Percentiles rank a stretch among this genome's conserved stretches.
These are phyloP conservation scores for Erodium trifolium DNA, from an alignment of 441 rosid species.

Conservation along the genomic window DNA sequence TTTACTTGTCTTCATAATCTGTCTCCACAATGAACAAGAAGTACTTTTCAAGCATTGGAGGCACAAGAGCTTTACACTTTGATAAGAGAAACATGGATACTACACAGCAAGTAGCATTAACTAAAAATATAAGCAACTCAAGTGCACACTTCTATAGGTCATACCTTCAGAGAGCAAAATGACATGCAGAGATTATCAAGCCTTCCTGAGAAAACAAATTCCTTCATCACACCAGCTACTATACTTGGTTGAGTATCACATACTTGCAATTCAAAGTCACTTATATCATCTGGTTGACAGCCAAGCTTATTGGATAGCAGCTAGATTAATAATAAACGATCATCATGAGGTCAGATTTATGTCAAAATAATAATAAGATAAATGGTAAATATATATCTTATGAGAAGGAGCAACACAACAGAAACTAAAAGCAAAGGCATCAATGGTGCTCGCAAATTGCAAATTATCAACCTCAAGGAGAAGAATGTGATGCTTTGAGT, in stretches of 20 bases:
- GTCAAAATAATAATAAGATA: too few species aligned
- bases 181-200: slow-evolving; percentile 98
- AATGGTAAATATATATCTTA: neutral
- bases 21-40: neutral
- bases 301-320: slow-evolving; percentile 56
- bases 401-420: neutral
- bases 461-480: slow-evolving; percentile 52
- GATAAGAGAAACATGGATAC: neutral
- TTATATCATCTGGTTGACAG: slow-evolving; percentile 65
- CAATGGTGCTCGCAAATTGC: neutral
- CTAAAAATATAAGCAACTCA: neutral
- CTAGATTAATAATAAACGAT: slow-evolving; percentile 22
- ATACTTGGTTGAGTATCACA: slow-evolving; percentile 93
- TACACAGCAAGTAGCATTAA: neutral
- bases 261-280: slow-evolving; percentile 95
- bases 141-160: neutral
- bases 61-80: neutral
- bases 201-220: slow-evolving; percentile 89
- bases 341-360: neutral
- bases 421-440: neutral
- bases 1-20: neutral
- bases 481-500: slow-evolving; percentile 61
- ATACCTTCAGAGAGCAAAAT: slow-evolving; percentile 84
- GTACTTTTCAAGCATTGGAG: neutral
- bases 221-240: slow-evolving; percentile 77